Evolutionary conservation across 805 yeast genomes (phyloP).

Genomic region (Middelhovenomyces tepae): DNA sequence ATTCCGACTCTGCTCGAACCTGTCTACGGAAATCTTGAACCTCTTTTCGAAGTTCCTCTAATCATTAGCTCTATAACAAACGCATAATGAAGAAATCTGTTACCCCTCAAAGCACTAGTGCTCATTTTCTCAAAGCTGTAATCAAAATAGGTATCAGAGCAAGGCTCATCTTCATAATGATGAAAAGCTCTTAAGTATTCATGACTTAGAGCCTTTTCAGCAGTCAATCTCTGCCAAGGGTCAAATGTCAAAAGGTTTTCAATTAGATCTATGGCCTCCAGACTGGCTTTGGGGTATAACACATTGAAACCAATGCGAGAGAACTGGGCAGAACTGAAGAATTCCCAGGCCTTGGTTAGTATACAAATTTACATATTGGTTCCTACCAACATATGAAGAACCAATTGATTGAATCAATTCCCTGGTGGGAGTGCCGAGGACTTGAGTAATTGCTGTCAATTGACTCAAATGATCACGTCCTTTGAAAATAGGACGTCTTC

Average conservation of each 20-base stretch:
- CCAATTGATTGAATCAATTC: slow-evolving; percentile 8
- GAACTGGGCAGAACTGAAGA: slow-evolving; percentile 3
- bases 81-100: background rate
- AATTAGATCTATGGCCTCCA: slow-evolving; percentile 42
- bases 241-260: slow-evolving; percentile 57
- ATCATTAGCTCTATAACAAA: background rate
- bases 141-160: slow-evolving; percentile 44
- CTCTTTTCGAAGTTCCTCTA: slow-evolving; percentile 11
- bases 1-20: slow-evolving; percentile 12
- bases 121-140: slow-evolving; percentile 52
- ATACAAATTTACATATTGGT: background rate
- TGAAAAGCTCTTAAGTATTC: slow-evolving; percentile 47
- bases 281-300: slow-evolving; percentile 56
- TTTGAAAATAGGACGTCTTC: slow-evolving; percentile 68
- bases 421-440: slow-evolving; percentile 61
- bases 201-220: slow-evolving; percentile 50
- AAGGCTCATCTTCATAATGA: slow-evolving; percentile 47
- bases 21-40: slow-evolving; percentile 13
- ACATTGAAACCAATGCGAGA: slow-evolving; percentile 14
- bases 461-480: slow-evolving; percentile 72
- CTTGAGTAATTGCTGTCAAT: slow-evolving; percentile 53
- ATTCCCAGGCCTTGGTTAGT: slow-evolving; percentile 4
- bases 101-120: slow-evolving; percentile 3
- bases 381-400: slow-evolving; percentile 2
- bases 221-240: slow-evolving; percentile 43